Base-by-base conservation (phyloP, 2,329 filamentous ascomycete species). In the Trichophyton verrucosum region DNA sequence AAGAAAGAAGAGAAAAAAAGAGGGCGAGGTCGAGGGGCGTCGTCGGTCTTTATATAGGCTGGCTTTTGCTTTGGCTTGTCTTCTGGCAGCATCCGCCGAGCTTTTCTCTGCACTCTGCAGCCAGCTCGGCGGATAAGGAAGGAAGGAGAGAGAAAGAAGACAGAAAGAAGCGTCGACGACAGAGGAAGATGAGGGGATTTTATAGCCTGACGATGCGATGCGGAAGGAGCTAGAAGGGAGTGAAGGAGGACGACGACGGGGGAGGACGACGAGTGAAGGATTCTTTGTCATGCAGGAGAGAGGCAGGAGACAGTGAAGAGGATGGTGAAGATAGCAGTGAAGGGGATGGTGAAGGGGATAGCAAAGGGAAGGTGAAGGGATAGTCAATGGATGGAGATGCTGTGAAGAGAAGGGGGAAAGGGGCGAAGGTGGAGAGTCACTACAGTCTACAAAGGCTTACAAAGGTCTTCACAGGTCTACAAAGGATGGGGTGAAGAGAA, bases 131-230 rank as follows among this genome's bases (percentile, higher is more conserved):
- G 38, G 40, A 38, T 36, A 6, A 20, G n/a, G n/a, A 36, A 20
- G n/a, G 22, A 42, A 38, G 49, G 57, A 13, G 17, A 51, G 17
- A 30, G 22, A 42, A 38, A 59, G 57, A 9, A 44, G 38, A 17
- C 17, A 49, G 36, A 20, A 59, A 17, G n/a, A 59, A 59, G 11
- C 33, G 40, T 24, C 55, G 55, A 57, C 40, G 40, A n/a, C 1
- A 24, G 22, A 66, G 66, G 47, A 69, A 69, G 60, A 70, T 36
- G n/a, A 55, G 49, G 49, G 8, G 24, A 27, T 55, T 55, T 36
- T 55, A 55, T 55, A 55, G 22, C 9, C 20, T 2, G 24, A 33
- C 49, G 49, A 53, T 36, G 49, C 27, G 49, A 53, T 36, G 13
- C 27, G 30, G 20, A 55, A 20, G 13, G 11, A 49, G 17, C 20